phyloP scores from a whole-genome alignment of 495 filamentous ascomycete species.

The Xylona heveae region DNA sequence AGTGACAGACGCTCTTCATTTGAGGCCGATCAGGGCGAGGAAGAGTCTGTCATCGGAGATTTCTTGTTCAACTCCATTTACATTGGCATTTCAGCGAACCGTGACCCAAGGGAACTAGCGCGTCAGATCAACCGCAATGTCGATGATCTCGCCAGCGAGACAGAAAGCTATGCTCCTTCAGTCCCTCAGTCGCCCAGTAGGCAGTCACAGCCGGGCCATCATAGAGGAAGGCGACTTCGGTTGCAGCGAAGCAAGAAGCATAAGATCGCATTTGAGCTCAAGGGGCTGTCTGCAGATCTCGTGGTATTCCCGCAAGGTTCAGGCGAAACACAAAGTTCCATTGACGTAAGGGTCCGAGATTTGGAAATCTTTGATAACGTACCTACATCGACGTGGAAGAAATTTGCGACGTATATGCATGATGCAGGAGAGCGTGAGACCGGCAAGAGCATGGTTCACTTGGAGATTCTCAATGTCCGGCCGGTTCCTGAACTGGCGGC shows the following conservation, averaged over 20 bases:
- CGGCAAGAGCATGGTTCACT: slow-evolving; percentile 68
- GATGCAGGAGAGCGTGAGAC: slow-evolving; percentile 71
- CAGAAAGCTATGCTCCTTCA: slow-evolving; percentile 60
- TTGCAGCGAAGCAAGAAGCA: slow-evolving; percentile 73
- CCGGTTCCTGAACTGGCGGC: slow-evolving; percentile 68
- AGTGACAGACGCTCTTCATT: slow-evolving; percentile 23
- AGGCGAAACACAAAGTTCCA: slow-evolving; percentile 64
- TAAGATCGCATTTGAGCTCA: slow-evolving; percentile 89
- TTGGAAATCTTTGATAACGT: slow-evolving; percentile 88
- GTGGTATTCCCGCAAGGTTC: slow-evolving; percentile 59
- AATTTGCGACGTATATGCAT: slow-evolving; percentile 83
- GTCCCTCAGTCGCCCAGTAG: slow-evolving; percentile 37
- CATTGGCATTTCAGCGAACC: slow-evolving; percentile 74
- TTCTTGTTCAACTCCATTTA: slow-evolving; percentile 98
- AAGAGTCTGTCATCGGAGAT: slow-evolving; percentile 75
- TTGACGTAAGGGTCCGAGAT: slow-evolving; percentile 64
- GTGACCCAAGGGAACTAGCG: slow-evolving; percentile 59
- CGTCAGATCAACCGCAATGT: slow-evolving; percentile 72
- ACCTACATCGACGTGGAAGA: slow-evolving; percentile 92
- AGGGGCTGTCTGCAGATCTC: slow-evolving; percentile 65
- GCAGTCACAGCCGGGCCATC: slow-evolving; percentile 21
- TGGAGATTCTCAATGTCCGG: slow-evolving; percentile 71
- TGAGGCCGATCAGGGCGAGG: slow-evolving; percentile 44
- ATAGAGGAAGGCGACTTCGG: slow-evolving; percentile 37
- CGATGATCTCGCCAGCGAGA: slow-evolving; percentile 72